Conservation (phyloP, 805 yeast genomes). For the Nakazawaea wyomingensis region DNA sequence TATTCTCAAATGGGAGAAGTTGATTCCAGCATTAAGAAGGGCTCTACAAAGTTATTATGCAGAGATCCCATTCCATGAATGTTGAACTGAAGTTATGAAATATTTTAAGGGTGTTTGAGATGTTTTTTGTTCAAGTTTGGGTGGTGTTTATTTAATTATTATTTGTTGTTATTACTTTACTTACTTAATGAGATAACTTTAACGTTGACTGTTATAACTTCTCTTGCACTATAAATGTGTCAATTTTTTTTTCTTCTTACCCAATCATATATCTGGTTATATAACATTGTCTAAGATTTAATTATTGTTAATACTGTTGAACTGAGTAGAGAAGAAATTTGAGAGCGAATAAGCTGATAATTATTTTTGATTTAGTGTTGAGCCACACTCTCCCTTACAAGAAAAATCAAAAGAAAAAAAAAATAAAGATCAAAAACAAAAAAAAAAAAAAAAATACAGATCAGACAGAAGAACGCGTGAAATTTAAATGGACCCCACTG, state of each 20-base stretch:
- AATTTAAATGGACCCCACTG: no score
- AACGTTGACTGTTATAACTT: no score
- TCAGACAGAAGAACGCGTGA: background rate
- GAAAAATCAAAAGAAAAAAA: background rate
- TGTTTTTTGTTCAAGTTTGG: background rate
- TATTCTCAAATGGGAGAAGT: conserved; percentile 54
- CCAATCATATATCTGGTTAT: conserved; percentile 4
- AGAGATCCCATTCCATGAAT: conserved; percentile 44
- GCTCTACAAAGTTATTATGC: conserved; percentile 64
- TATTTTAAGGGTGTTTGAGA: background rate
- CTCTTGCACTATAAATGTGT: no score
- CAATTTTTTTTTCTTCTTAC: no score
- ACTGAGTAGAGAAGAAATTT: no score
- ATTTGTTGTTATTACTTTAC: background rate
- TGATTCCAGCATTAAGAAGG: conserved; percentile 54
- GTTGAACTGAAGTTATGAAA: no score
- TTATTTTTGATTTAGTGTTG: background rate
- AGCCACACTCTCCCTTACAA: background rate
- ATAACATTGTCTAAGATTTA: conserved; percentile 1
- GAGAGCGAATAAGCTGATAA: no score
- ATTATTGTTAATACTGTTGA: background rate
- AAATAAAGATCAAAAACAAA: background rate
- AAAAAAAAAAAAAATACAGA: background rate
- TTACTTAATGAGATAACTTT: no score
- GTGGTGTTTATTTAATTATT: background rate